These are phyloP conservation scores for Aaosphaeria pasadenensis DNA, from an alignment of 2,329 filamentous ascomycete genomes.

Conservation along the genomic window DNA sequence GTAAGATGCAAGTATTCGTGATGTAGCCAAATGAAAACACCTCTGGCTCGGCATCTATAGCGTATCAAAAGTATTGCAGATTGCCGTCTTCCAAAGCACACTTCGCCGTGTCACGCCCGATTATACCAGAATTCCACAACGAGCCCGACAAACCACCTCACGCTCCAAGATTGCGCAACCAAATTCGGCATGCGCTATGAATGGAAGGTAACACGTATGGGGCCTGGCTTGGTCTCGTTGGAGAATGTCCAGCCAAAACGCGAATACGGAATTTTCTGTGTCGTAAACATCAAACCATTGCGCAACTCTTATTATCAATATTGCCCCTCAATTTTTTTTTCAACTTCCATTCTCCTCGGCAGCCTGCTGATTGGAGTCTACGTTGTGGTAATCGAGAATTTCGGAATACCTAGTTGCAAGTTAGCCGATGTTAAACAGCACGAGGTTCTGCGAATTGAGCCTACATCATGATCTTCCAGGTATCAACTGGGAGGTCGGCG, in stretches of 20 bases:
- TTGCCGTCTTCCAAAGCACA: not conserved
- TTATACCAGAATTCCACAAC: not conserved
- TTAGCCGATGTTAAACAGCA: conserved; percentile 11
- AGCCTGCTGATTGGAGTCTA: conserved; percentile 54
- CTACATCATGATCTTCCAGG: conserved; percentile 99
- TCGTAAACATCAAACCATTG: too few species aligned
- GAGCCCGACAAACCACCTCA: not conserved
- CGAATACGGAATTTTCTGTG: too few species aligned
- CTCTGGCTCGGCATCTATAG: too few species aligned
- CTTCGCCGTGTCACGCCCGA: not conserved
- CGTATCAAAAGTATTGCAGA: not conserved
- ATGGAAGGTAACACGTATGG: too few species aligned
- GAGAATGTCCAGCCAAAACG: too few species aligned
- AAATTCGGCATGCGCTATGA: too few species aligned
- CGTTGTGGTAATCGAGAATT: conserved; percentile 97
- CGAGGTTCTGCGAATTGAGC: conserved; percentile 4
- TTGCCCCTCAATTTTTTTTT: conserved; percentile 2
- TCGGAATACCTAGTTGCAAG: conserved; percentile 77
- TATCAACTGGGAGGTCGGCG: conserved; percentile 92
- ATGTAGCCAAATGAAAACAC: too few species aligned
- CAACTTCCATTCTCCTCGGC: conserved; percentile 32
- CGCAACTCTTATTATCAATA: too few species aligned
- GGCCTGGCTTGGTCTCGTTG: too few species aligned
- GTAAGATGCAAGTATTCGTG: too few species aligned
- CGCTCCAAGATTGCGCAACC: not conserved